Conservation (phyloP, 2,329 filamentous ascomycete genomes). For the Zopfia rhizophila region DNA sequence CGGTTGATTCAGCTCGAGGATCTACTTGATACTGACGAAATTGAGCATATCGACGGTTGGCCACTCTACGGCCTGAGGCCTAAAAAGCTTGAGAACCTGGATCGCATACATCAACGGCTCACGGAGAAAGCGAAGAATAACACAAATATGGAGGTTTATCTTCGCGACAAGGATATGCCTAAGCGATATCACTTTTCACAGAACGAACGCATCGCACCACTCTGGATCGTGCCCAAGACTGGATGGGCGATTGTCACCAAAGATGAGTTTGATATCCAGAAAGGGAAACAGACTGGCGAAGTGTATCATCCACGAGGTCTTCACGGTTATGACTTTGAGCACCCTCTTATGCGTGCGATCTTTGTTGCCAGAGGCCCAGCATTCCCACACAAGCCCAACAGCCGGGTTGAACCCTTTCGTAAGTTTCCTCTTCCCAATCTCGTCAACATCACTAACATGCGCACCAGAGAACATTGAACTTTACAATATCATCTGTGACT, state of each 20-base stretch:
- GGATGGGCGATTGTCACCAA: slow-evolving; percentile 92
- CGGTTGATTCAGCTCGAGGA: slow-evolving; percentile 91
- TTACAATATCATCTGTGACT: slow-evolving; percentile 95
- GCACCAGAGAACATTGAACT: slow-evolving; percentile 88
- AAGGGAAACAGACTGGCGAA: slow-evolving; percentile 70
- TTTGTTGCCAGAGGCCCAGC: slow-evolving; percentile 93
- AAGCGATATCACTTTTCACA: slow-evolving; percentile 89
- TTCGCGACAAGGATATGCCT: slow-evolving; percentile 88
- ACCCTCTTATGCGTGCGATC: slow-evolving; percentile 95
- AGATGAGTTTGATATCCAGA: slow-evolving; percentile 78
- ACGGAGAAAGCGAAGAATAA: slow-evolving; percentile 67
- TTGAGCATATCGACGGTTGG: slow-evolving; percentile 93
- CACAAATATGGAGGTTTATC: slow-evolving; percentile 85
- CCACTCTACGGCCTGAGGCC: slow-evolving; percentile 89
- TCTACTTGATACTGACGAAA: slow-evolving; percentile 78
- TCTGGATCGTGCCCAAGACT: slow-evolving; percentile 93
- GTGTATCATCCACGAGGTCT: slow-evolving; percentile 84
- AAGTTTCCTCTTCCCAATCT: slow-evolving; percentile 57
- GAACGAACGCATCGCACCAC: slow-evolving; percentile 88
- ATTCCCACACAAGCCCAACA: slow-evolving; percentile 87
- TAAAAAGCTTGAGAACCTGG: slow-evolving; percentile 73
- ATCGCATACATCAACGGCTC: slow-evolving; percentile 71
- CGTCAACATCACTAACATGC: slow-evolving; percentile 35
- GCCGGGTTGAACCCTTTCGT: slow-evolving; percentile 83
- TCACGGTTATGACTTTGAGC: slow-evolving; percentile 94